Conservation (phyloP, 148 eudicot species). For the Nepenthes gracilis region DNA sequence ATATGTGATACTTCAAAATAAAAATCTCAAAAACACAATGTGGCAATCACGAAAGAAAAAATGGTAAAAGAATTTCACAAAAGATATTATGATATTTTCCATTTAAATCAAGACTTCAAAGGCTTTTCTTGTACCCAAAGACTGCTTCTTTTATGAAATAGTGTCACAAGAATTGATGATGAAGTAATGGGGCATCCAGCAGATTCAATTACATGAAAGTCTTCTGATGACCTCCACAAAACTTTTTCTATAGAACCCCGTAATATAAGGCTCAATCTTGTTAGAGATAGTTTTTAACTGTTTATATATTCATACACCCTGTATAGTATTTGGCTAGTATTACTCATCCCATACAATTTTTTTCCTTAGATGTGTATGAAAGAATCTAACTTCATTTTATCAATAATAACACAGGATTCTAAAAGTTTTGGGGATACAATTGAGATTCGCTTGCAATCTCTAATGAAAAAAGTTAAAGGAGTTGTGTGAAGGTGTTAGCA, state of each 20-base stretch:
- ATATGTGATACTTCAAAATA: constrained; percentile 10
- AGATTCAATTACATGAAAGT: not conserved
- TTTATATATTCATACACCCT: not conserved
- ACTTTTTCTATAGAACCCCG: no score
- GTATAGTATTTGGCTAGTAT: not conserved
- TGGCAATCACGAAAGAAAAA: no score
- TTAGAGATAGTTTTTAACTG: not conserved
- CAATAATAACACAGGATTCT: not conserved
- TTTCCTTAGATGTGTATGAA: not conserved
- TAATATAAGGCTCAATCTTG: not conserved
- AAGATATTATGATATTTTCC: no score
- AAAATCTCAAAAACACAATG: not conserved
- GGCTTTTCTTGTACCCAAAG: not conserved
- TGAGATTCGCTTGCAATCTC: not conserved
- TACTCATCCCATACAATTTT: not conserved
- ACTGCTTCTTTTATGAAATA: not conserved
- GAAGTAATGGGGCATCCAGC: not conserved
- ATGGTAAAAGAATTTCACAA: no score
- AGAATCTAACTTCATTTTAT: not conserved
- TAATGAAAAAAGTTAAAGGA: not conserved
- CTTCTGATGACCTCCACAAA: no score
- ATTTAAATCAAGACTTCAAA: no score
- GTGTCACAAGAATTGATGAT: not conserved
- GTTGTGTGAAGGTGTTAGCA: not conserved
- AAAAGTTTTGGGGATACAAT: not conserved